Percentiles rank a stretch among this genome's conserved stretches.
Conservation (phyloP, 208 protist species). For the Angomonas deanei region DNA sequence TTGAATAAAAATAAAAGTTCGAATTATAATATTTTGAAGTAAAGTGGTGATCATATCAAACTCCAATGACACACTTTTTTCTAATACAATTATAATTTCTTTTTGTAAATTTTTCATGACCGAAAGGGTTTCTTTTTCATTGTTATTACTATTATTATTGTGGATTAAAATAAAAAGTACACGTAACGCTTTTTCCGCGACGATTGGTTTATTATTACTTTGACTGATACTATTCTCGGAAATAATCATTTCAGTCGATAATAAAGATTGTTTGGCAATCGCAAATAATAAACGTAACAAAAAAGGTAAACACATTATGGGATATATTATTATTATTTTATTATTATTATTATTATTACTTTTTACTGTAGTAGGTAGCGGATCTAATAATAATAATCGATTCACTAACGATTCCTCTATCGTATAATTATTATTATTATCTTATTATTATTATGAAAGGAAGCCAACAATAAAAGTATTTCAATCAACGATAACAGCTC, state of each 20-base stretch:
- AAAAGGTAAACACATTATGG: not conserved
- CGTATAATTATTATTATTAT: too few relatives aligned
- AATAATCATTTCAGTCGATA: not conserved
- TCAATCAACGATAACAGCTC: too few relatives aligned
- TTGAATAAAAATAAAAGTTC: too few relatives aligned
- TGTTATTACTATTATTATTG: constrained; percentile 1
- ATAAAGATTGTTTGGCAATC: not conserved
- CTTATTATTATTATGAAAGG: too few relatives aligned
- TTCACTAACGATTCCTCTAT: too few relatives aligned
- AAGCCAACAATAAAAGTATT: too few relatives aligned
- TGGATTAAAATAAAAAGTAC: too few relatives aligned
- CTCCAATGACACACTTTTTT: not conserved
- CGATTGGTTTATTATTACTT: not conserved
- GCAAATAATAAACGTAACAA: not conserved
- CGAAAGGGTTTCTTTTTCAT: not conserved
- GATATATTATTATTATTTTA: not conserved
- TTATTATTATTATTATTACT: not conserved
- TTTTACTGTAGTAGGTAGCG: not conserved
- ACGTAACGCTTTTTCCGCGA: not conserved
- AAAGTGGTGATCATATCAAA: too few relatives aligned
- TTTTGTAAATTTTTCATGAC: not conserved
- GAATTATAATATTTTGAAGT: too few relatives aligned
- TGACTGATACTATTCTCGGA: not conserved
- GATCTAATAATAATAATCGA: too few relatives aligned
- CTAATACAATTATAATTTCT: not conserved